Conservation (phyloP, 2,329 filamentous ascomycete genomes). For the Exophiala mesophila region DNA sequence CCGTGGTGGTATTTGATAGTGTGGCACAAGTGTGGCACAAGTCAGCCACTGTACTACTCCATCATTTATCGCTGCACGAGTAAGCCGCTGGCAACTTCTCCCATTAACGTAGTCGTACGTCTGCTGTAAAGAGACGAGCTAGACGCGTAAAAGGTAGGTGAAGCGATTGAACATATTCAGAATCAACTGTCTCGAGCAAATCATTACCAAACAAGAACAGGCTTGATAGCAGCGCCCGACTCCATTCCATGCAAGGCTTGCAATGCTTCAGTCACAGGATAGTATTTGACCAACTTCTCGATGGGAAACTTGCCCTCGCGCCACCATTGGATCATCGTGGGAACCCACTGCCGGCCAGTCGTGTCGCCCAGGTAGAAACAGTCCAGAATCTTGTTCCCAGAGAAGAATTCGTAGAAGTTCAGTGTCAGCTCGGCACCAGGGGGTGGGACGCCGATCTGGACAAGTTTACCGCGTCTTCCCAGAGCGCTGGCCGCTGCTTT, state of each 20-base stretch:
- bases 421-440: constrained; percentile 41
- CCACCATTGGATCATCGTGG: constrained; percentile 48
- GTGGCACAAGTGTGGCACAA: no score
- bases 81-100: no score
- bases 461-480: constrained; percentile 43
- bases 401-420: constrained; percentile 39
- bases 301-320: constrained; percentile 44
- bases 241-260: constrained; percentile 28
- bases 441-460: constrained; percentile 48
- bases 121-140: no score
- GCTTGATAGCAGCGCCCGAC: constrained; percentile 28
- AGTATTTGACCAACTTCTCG: constrained; percentile 43
- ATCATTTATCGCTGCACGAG: no score
- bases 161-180: constrained; percentile 37
- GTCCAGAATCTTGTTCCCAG: constrained; percentile 44
- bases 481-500: constrained; percentile 41
- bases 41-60: no score
- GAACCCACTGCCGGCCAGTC: constrained; percentile 38
- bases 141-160: constrained; percentile 38
- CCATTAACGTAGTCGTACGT: no score
- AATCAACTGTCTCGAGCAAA: constrained; percentile 26
- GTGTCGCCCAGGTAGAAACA: constrained; percentile 47
- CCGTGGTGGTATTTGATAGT: no score
- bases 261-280: constrained; percentile 32
- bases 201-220: constrained; percentile 27